Base-by-base conservation (phyloP, 805 yeast species). In the Cephaloascus albidus region DNA sequence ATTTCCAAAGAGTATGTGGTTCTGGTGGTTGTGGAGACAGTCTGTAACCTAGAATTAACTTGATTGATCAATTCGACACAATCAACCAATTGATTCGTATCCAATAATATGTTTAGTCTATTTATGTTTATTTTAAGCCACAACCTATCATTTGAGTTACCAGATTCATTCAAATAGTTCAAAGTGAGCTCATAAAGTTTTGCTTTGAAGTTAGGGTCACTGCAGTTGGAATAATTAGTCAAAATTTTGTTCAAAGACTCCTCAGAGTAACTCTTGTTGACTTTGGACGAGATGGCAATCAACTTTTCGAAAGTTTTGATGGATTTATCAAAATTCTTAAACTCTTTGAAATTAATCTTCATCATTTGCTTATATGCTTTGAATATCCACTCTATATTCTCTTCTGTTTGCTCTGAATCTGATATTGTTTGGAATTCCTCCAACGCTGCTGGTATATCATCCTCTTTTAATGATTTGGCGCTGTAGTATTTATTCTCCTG, bases 1-100 rank as follows among this genome's bases (percentile, higher is more conserved):
- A 80, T 65, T 42, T 85, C 94, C 33, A 85, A 57, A 17, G 76
- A 55, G 43, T 65, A 73, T 0, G 76, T 60, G 44, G 62, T 71
- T 38, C 54, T 63, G 0, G 72, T 61, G 41, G 71, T 59, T 31
- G 74, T 81, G 5, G 72, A 52, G 0, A 68, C 65, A 2, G 34
- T 35, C 4, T 54, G 54, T 5, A 76, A 55, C 31, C 59, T 60
- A 2, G 39, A 33, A 39, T 75, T 70, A 30, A 77, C 57, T 4
- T 44, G 39, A 2, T 47, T 39, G 5, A 76, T 54, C 3, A 72
- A 46, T 1, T 35, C 38, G 23, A 77, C 70, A 15, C 58, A 43
- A 2, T 53, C 54, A 31, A 10, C 33, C 17, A n/a, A 14, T 23
- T 31, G 33, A 16, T 31, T 14, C 15, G 15, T 31, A 15, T 55